Conservation (phyloP, 768 basidiomycete species). For the Podaxis rugospora region DNA sequence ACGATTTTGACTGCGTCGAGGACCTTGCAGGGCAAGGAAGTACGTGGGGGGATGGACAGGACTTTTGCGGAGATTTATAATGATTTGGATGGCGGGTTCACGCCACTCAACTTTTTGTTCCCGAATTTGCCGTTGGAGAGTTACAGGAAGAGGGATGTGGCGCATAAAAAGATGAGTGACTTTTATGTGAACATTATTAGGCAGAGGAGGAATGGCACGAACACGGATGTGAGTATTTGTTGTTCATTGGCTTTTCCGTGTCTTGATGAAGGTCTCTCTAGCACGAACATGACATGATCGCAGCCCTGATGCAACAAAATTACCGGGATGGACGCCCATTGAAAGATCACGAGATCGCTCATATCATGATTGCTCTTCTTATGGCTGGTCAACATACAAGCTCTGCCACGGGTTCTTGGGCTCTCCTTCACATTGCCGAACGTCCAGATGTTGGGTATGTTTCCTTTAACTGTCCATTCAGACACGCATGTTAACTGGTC, state of each 20-base stretch:
- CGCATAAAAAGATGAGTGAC: conserved; percentile 89
- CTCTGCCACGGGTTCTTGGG: conserved; percentile 89
- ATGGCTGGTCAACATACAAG: conserved; percentile 99
- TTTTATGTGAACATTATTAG: conserved; percentile 89
- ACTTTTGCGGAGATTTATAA: conserved; percentile 80
- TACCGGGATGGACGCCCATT: conserved; percentile 80
- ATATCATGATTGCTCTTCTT: conserved; percentile 97
- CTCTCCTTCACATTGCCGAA: conserved; percentile 80
- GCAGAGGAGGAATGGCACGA: conserved; percentile 52
- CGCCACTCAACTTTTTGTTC: conserved; percentile 93
- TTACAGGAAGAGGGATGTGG: conserved; percentile 83
- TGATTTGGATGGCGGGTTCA: conserved; percentile 94
- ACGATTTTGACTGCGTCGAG: conserved; percentile 93
- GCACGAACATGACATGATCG: conserved; percentile 89
- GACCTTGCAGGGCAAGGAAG: conserved; percentile 91
- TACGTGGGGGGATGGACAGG: conserved; percentile 74
- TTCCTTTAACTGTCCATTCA: background rate
- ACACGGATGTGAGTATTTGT: conserved; percentile 31
- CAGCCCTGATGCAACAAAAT: conserved; percentile 74
- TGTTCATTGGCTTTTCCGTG: background rate
- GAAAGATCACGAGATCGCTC: conserved; percentile 89
- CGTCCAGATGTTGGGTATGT: conserved; percentile 72
- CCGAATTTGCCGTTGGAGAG: conserved; percentile 88
- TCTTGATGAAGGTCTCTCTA: conserved; percentile 15
- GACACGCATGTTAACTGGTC: background rate